Evolutionary conservation across 306 rosid species (phyloP).

Genomic region (Calophaca sinica): DNA sequence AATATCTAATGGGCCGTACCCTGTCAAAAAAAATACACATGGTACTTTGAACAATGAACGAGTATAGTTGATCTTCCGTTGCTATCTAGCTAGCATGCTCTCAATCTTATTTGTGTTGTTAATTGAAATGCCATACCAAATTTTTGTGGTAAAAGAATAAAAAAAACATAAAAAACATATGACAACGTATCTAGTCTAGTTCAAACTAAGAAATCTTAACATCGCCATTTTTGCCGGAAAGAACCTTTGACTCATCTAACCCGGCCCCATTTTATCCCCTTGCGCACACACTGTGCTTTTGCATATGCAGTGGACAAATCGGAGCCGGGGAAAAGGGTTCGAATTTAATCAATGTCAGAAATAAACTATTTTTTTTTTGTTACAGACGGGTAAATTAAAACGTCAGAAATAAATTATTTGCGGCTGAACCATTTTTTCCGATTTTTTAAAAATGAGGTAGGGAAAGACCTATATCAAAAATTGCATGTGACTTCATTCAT

Average conservation of each 20-base stretch:
- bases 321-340: not conserved
- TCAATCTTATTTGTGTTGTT: too few species aligned
- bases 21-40: too few species aligned
- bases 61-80: too few species aligned
- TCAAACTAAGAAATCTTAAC: not conserved
- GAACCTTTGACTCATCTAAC: constrained; percentile 43
- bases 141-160: too few species aligned
- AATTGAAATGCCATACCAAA: too few species aligned
- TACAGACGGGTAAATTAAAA: too few species aligned
- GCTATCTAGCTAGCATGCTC: too few species aligned
- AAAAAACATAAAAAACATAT: not conserved
- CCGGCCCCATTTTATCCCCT: constrained; percentile 12
- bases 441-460: not conserved
- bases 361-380: not conserved
- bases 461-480: constrained; percentile 49
- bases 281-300: constrained; percentile 44
- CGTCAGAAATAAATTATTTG: not conserved
- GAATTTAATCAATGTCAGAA: constrained; percentile 28
- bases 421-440: not conserved
- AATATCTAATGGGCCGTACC: too few species aligned
- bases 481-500: constrained; percentile 64
- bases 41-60: too few species aligned
- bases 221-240: constrained; percentile 18
- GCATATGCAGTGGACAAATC: constrained; percentile 44
- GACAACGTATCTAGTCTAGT: not conserved